These are phyloP conservation scores for Ophiostoma populinum DNA, from an alignment of 2,329 filamentous ascomycete species.

Conservation along the genomic window DNA sequence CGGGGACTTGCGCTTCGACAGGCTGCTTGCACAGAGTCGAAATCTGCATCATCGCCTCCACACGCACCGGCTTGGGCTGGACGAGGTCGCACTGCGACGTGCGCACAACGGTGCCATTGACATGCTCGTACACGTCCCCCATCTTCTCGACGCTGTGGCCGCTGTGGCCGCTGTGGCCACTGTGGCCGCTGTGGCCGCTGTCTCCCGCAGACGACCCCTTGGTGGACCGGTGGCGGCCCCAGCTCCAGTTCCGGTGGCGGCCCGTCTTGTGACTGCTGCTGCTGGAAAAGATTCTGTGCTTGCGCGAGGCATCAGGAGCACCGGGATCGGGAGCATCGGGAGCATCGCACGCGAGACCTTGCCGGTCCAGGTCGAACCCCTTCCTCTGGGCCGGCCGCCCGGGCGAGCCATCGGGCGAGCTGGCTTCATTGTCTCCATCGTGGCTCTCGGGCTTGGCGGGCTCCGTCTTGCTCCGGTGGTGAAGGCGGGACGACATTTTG, in stretches of 20 bases:
- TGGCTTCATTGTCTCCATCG: background rate
- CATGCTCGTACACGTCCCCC: background rate
- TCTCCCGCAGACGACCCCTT: background rate
- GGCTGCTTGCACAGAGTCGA: background rate
- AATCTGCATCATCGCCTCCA: slow-evolving; percentile 10
- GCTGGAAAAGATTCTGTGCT: background rate
- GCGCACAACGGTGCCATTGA: slow-evolving; percentile 9
- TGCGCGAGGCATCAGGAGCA: no score
- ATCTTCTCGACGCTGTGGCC: background rate
- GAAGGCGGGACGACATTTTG: background rate
- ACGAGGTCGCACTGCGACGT: slow-evolving; percentile 13
- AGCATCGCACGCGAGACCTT: no score
- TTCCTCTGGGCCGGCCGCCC: no score
- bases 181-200: background rate
- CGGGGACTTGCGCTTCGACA: no score
- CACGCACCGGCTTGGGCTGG: slow-evolving; percentile 16
- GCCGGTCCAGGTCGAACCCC: no score
- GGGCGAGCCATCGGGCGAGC: no score
- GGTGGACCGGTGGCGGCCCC: slow-evolving; percentile 4
- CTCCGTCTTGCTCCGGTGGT: background rate
- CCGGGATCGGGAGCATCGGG: no score
- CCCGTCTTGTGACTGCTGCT: background rate
- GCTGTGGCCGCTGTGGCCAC: background rate
- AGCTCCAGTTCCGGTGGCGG: slow-evolving; percentile 8
- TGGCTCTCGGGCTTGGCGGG: background rate